Evolutionary conservation across 2,329 filamentous ascomycete species (phyloP).

Genomic region (Purpureocillium lavendulum): DNA sequence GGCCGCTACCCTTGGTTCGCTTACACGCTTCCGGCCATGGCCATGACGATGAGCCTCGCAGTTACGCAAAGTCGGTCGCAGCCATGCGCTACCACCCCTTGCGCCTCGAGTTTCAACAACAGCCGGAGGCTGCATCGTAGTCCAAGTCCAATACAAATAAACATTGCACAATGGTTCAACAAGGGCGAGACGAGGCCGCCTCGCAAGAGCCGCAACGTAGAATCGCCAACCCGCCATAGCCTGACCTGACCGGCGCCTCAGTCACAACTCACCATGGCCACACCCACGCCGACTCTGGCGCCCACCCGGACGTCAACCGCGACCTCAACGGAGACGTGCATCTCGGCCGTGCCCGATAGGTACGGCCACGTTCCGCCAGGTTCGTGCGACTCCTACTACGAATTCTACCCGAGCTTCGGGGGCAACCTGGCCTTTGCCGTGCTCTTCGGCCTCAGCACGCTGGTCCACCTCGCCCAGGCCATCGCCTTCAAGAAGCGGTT

Average conservation of each 20-base stretch:
- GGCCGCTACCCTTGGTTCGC: background rate
- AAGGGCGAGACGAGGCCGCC: too few species aligned
- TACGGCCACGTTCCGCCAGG: conserved; percentile 21
- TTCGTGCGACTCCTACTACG: conserved; percentile 23
- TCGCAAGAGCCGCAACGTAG: background rate
- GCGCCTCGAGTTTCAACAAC: too few species aligned
- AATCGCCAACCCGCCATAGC: too few species aligned
- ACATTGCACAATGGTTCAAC: too few species aligned
- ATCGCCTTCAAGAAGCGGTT: conserved; percentile 23
- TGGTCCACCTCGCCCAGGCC: conserved; percentile 18
- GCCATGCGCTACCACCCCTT: too few species aligned
- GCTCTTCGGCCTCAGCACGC: conserved; percentile 19
- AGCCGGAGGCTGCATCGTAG: too few species aligned
- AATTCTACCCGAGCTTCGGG: conserved; percentile 22
- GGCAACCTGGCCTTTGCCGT: conserved; percentile 23
- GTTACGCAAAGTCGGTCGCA: too few species aligned
- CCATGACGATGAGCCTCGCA: background rate
- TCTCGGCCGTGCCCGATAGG: conserved; percentile 21
- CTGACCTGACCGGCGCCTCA: background rate
- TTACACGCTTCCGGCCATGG: too few species aligned
- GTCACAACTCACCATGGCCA: background rate
- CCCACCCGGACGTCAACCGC: too few species aligned
- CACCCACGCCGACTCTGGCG: background rate
- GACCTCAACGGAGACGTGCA: conserved; percentile 10
- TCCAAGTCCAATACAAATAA: too few species aligned